Evolutionary conservation across 1,284 basidiomycete species (phyloP).

Genomic region (Boletus albobrunnescens): DNA sequence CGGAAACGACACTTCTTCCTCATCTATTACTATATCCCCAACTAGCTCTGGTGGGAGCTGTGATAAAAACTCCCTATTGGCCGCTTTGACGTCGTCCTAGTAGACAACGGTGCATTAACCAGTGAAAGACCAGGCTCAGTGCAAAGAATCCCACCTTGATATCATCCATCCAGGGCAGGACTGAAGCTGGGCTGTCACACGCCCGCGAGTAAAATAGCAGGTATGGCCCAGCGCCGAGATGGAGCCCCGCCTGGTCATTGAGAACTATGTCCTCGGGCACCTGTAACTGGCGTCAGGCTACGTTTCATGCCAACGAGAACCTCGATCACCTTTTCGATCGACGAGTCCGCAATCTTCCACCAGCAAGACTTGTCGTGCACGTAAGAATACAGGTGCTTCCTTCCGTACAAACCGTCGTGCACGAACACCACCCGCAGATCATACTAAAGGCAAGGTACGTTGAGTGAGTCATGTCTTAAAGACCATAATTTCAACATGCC

Average conservation of each 20-base stretch:
- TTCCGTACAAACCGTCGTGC: constrained; percentile 69
- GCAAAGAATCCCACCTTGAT: constrained; percentile 35
- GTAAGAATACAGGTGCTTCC: constrained; percentile 72
- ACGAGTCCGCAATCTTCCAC: constrained; percentile 77
- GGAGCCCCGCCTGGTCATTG: constrained; percentile 62
- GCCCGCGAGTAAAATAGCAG: constrained; percentile 65
- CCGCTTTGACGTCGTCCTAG: constrained; percentile 27
- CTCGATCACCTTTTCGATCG: constrained; percentile 51
- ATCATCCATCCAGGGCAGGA: constrained; percentile 40
- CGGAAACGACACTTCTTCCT: constrained; percentile 3
- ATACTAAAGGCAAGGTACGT: constrained; percentile 44
- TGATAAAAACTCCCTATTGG: constrained; percentile 30
- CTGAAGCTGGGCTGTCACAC: constrained; percentile 15
- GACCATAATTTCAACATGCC: constrained; percentile 38
- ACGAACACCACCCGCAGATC: constrained; percentile 71
- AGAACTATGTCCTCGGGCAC: constrained; percentile 65
- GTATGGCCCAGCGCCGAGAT: constrained; percentile 70
- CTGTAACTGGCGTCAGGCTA: constrained; percentile 32
- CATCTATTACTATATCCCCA: constrained; percentile 21
- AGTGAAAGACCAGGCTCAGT: not conserved
- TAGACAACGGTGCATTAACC: not conserved
- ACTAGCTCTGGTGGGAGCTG: constrained; percentile 31
- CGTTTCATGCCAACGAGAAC: not conserved
- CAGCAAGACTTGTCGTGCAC: constrained; percentile 59
- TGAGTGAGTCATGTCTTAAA: not conserved